Evolutionary conservation across 352 stramenopile genomes (phyloP).

Genomic region (Blastocystis sp.): DNA sequence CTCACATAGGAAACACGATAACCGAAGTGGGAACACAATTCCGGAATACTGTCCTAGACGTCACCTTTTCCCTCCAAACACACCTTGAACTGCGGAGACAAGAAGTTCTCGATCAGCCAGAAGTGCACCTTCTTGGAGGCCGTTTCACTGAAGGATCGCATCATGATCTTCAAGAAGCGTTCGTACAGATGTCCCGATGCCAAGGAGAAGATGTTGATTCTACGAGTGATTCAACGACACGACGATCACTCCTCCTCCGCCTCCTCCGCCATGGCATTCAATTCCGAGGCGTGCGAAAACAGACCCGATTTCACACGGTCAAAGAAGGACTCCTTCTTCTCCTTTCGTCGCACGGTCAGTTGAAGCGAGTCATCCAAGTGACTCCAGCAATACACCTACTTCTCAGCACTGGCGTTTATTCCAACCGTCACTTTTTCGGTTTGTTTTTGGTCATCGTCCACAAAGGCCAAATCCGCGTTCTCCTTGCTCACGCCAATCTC

Average conservation of each 20-base stretch:
- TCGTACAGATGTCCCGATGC: constrained; percentile 96
- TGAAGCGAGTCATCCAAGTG: constrained; percentile 31
- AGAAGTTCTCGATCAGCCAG: constrained; percentile 97
- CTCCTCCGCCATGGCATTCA: constrained; percentile 13
- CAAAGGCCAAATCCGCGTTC: constrained; percentile 78
- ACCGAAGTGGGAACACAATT: constrained; percentile 73
- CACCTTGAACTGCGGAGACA: constrained; percentile 95
- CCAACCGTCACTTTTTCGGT: not conserved
- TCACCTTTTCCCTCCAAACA: not conserved
- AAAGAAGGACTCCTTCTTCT: not conserved
- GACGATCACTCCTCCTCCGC: constrained; percentile 55
- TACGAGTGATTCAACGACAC: constrained; percentile 30
- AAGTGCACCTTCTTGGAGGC: constrained; percentile 96
- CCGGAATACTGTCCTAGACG: constrained; percentile 38
- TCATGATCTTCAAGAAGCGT: constrained; percentile 99
- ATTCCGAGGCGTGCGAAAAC: constrained; percentile 18
- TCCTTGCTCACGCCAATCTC: constrained; percentile 84
- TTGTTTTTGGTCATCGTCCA: constrained; percentile 73
- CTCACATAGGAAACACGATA: constrained; percentile 98
- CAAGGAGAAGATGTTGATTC: constrained; percentile 96
- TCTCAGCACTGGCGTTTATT: not conserved
- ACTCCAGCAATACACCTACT: constrained; percentile 26
- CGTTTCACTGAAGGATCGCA: constrained; percentile 94
- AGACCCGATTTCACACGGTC: constrained; percentile 26
- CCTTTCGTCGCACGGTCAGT: not conserved